Percentiles rank a stretch among this genome's conserved stretches.
Conservation (phyloP, 2,329 filamentous ascomycete species). For the Penicillium concentricum region DNA sequence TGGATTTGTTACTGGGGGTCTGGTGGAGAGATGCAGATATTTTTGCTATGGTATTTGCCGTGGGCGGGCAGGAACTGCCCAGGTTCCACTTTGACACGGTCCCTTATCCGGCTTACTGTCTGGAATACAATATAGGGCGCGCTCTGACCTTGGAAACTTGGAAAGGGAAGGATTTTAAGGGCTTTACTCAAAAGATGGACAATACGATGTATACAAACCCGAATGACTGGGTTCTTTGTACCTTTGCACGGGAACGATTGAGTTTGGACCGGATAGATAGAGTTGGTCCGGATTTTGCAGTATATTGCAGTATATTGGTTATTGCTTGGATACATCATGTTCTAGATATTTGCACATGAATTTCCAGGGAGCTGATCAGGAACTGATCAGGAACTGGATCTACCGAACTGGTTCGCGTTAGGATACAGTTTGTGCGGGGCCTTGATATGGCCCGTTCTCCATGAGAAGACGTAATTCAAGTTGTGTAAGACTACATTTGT, state of each 20-base stretch:
- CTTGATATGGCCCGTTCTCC: not conserved
- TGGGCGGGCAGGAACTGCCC: not conserved
- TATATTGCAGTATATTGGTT: not conserved
- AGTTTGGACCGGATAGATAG: slow-evolving; percentile 8
- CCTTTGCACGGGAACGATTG: slow-evolving; percentile 1
- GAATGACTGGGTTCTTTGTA: not conserved
- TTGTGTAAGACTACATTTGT: too few relatives aligned
- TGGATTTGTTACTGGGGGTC: not conserved
- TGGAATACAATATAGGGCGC: not conserved
- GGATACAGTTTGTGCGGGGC: not conserved
- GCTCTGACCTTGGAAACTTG: not conserved
- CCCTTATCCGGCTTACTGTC: not conserved
- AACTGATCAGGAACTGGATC: not conserved
- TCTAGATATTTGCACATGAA: not conserved
- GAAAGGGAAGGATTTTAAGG: too few relatives aligned
- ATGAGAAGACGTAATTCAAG: not conserved
- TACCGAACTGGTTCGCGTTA: not conserved
- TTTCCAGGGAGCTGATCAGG: too few relatives aligned
- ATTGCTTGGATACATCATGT: not conserved
- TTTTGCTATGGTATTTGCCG: slow-evolving; percentile 2
- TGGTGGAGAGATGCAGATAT: not conserved
- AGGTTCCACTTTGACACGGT: not conserved
- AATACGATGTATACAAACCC: not conserved
- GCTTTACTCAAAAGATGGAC: not conserved
- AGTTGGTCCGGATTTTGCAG: not conserved